Percentiles rank a stretch among this genome's conserved stretches.
phyloP scores from a whole-genome alignment of 2,329 filamentous ascomycete genomes.

The Ophiostoma perfectum region DNA sequence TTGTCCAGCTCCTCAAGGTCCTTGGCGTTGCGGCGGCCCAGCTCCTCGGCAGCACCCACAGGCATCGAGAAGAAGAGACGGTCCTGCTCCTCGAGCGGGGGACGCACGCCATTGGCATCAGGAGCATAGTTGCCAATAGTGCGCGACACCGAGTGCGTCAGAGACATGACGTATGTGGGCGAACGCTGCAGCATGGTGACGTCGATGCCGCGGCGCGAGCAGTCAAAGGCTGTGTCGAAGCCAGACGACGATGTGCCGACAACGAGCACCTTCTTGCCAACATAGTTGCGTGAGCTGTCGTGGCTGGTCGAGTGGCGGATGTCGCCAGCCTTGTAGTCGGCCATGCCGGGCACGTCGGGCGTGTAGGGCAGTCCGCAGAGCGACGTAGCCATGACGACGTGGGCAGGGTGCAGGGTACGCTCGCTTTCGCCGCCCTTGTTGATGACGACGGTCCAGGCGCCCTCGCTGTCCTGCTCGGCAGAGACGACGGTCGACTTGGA shows the following conservation, averaged over 20 bases:
- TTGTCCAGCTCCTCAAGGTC: conserved; percentile 16
- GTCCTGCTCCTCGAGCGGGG: neutral
- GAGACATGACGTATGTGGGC: conserved; percentile 60
- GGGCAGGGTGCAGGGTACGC: conserved; percentile 19
- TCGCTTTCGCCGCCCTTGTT: conserved; percentile 27
- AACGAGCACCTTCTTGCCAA: conserved; percentile 61
- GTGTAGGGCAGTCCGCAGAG: conserved; percentile 18
- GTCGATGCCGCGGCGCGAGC: conserved; percentile 58
- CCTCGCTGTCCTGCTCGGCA: conserved; percentile 32
- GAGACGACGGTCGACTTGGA: conserved; percentile 29
- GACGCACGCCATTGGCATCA: neutral
- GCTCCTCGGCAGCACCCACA: conserved; percentile 20
- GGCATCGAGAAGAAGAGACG: conserved; percentile 4
- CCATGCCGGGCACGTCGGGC: conserved; percentile 18
- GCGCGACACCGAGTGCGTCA: conserved; percentile 32
- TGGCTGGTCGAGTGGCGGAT: conserved; percentile 19
- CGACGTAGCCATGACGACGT: conserved; percentile 22
- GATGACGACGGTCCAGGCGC: conserved; percentile 50
- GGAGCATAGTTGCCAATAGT: conserved; percentile 11
- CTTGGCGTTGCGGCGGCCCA: conserved; percentile 18
- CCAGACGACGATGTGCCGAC: conserved; percentile 78
- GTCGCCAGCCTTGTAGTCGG: conserved; percentile 7
- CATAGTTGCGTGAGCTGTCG: conserved; percentile 12
- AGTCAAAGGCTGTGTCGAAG: conserved; percentile 64
- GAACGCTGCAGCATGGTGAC: conserved; percentile 79